These are phyloP conservation scores for Pichia inconspicua DNA, from an alignment of 1,139 yeast species.

Conservation along the genomic window DNA sequence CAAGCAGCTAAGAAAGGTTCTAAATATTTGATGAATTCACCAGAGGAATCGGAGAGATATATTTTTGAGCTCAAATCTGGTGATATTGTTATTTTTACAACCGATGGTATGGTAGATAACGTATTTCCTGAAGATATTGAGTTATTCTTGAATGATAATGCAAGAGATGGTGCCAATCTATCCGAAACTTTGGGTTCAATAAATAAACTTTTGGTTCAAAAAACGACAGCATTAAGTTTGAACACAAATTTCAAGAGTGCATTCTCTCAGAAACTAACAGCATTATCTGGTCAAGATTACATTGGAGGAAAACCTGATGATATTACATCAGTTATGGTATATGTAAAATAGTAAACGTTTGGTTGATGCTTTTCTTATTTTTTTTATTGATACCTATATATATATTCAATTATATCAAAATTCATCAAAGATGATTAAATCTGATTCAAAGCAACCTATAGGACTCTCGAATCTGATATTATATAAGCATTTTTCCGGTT, in stretches of 20 bases:
- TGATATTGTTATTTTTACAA: constrained; percentile 77
- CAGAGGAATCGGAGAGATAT: constrained; percentile 42
- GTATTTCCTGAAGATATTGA: constrained; percentile 69
- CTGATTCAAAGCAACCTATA: constrained; percentile 46
- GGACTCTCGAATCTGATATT: constrained; percentile 58
- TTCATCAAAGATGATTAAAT: constrained; percentile 3
- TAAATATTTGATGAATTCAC: constrained; percentile 51
- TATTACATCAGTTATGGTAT: constrained; percentile 70
- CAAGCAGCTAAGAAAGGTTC: constrained; percentile 52
- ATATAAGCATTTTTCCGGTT: constrained; percentile 86
- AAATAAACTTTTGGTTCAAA: constrained; percentile 47
- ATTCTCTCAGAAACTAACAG: constrained; percentile 69
- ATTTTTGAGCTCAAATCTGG: constrained; percentile 42
- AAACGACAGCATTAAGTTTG: constrained; percentile 62
- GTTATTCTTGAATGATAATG: constrained; percentile 20
- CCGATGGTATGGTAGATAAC: constrained; percentile 93
- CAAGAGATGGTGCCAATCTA: constrained; percentile 12
- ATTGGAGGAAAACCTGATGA: constrained; percentile 96
- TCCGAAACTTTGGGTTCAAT: constrained; percentile 18
- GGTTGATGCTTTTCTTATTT: too few species aligned
- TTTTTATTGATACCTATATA: neutral
- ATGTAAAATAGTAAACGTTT: constrained; percentile 35
- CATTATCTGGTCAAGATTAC: constrained; percentile 61
- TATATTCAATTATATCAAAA: neutral
- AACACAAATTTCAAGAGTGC: constrained; percentile 76